Percentiles rank a stretch among this genome's conserved stretches.
Conservation (phyloP, 2,329 filamentous ascomycete genomes). For the Xylariaceae sp. region DNA sequence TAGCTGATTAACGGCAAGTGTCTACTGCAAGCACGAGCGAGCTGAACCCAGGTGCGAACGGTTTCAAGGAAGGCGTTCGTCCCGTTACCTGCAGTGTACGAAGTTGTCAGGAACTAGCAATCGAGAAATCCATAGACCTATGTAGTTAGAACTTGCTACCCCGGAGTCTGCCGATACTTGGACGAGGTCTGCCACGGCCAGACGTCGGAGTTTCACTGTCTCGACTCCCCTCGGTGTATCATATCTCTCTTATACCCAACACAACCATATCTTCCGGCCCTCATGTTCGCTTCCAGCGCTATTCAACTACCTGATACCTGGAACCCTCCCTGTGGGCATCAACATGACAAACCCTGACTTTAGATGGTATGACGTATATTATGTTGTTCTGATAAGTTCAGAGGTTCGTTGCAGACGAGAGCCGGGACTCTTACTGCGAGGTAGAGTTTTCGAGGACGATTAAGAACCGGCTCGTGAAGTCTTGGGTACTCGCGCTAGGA, state of each 20-base stretch:
- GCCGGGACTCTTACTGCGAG: not conserved
- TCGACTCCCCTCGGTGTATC: not conserved
- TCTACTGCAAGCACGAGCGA: not conserved
- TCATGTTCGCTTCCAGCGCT: not conserved
- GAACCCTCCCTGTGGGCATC: not conserved
- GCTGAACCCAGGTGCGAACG: not conserved
- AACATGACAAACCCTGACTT: not conserved
- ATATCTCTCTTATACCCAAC: not conserved
- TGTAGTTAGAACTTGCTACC: too few species aligned
- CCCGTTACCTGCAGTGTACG: not conserved
- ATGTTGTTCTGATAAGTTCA: not conserved
- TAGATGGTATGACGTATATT: not conserved
- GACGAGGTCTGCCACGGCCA: constrained; percentile 22
- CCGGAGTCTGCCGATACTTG: not conserved
- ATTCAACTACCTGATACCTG: not conserved
- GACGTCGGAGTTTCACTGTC: constrained; percentile 17
- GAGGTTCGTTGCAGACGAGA: not conserved
- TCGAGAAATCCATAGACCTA: too few species aligned
- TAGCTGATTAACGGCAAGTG: not conserved
- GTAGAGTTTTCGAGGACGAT: not conserved
- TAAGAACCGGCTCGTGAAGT: constrained; percentile 11
- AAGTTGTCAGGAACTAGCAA: not conserved
- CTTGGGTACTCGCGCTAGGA: constrained; percentile 39
- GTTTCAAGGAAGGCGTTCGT: not conserved
- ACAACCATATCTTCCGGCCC: not conserved